Percentiles rank a stretch among this genome's conserved stretches.
These are phyloP conservation scores for Jamesozyma spencerorum DNA, from an alignment of 805 yeast genomes.

Conservation along the genomic window DNA sequence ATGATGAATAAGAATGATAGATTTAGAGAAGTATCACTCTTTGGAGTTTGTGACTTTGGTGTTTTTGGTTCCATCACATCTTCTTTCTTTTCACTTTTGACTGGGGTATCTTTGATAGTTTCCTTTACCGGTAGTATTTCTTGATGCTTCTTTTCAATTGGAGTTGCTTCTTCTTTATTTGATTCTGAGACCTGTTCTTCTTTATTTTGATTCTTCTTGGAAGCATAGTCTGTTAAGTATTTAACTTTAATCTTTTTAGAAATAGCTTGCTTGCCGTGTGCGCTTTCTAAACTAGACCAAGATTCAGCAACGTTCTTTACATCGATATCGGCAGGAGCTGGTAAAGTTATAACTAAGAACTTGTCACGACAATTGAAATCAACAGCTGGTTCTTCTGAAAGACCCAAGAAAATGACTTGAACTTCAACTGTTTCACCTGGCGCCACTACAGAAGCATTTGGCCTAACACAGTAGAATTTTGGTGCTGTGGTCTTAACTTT, in stretches of 20 bases:
- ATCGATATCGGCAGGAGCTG: constrained; percentile 51
- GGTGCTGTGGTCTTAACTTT: constrained; percentile 98
- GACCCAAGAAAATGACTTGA: constrained; percentile 77
- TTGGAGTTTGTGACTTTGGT: no score
- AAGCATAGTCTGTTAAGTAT: constrained; percentile 24
- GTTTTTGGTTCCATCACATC: no score
- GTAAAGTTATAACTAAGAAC: constrained; percentile 78
- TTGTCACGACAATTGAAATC: constrained; percentile 82
- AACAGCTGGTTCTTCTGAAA: constrained; percentile 60
- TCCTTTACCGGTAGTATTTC: constrained; percentile 11
- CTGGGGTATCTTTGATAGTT: constrained; percentile 5
- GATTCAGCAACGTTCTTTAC: constrained; percentile 52
- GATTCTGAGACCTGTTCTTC: neutral
- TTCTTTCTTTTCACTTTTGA: neutral
- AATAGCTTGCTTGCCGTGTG: constrained; percentile 42
- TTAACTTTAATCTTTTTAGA: constrained; percentile 61
- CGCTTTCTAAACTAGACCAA: constrained; percentile 65
- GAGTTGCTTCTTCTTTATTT: neutral
- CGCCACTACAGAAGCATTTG: constrained; percentile 72
- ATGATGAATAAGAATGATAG: constrained; percentile 43
- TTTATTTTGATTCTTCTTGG: constrained; percentile 1
- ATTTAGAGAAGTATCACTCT: constrained; percentile 40
- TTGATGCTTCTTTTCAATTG: constrained; percentile 1
- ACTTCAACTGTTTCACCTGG: constrained; percentile 70
- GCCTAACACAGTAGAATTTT: constrained; percentile 88